phyloP scores from a whole-genome alignment of 345 rosid genomes.

The Pugionium cornutum region DNA sequence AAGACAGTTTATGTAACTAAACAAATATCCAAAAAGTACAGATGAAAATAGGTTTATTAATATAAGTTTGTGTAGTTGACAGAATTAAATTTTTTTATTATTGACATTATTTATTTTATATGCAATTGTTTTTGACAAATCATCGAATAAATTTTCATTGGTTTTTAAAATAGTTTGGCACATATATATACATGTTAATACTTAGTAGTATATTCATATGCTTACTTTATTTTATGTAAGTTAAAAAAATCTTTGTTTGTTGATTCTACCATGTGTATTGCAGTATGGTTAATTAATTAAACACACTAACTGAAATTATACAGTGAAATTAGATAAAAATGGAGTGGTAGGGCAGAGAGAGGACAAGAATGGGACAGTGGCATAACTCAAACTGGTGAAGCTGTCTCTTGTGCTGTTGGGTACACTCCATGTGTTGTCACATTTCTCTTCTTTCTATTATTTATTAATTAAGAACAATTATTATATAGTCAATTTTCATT shows the following conservation, averaged over 20 bases:
- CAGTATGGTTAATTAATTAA: conserved; percentile 15
- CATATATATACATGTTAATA: too few species aligned
- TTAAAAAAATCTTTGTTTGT: neutral
- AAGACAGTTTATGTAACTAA: too few species aligned
- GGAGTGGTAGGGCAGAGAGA: conserved; percentile 38
- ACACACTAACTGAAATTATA: neutral
- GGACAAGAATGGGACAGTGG: conserved; percentile 44
- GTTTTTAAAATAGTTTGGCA: too few species aligned
- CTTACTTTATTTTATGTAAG: too few species aligned
- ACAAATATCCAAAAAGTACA: too few species aligned
- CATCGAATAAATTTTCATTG: too few species aligned
- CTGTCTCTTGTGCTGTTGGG: conserved; percentile 38
- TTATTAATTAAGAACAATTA: conserved; percentile 19
- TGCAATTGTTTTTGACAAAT: too few species aligned
- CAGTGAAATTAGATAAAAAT: neutral
- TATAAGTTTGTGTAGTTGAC: too few species aligned
- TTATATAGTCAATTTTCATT: conserved; percentile 18
- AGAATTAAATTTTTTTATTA: too few species aligned
- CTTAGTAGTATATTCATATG: too few species aligned
- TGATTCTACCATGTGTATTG: conserved; percentile 3
- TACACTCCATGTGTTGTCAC: conserved; percentile 49
- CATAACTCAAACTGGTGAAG: conserved; percentile 39
- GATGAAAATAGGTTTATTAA: too few species aligned
- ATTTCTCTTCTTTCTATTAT: conserved; percentile 28
- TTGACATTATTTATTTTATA: too few species aligned